Evolutionary conservation across 2,329 filamentous ascomycete species (phyloP).

Genomic region (Colletotrichum theobromicola): DNA sequence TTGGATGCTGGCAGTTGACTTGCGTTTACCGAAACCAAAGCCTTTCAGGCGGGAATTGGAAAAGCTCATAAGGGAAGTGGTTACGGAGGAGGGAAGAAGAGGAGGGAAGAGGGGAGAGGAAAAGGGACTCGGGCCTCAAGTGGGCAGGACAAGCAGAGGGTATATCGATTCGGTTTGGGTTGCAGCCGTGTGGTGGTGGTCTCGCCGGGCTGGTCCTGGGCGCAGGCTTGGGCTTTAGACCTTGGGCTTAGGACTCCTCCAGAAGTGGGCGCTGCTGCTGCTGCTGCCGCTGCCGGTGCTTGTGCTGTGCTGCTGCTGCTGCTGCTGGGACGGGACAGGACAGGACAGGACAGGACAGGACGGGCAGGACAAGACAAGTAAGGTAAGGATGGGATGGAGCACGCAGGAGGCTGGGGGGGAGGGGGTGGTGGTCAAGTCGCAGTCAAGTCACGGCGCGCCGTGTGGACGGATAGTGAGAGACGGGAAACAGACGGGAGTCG

Average conservation of each 20-base stretch:
- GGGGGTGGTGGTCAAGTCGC: background rate
- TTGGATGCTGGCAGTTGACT: slow-evolving; percentile 68
- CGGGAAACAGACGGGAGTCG: background rate
- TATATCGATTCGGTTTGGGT: slow-evolving; percentile 17
- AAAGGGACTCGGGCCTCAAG: slow-evolving; percentile 17
- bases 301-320: background rate
- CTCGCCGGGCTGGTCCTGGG: slow-evolving; percentile 5
- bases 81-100: slow-evolving; percentile 8
- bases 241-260: background rate
- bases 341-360: background rate
- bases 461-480: background rate
- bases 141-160: slow-evolving; percentile 20
- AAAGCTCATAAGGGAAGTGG: slow-evolving; percentile 69
- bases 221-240: background rate
- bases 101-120: slow-evolving; percentile 12
- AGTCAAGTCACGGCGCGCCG: background rate
- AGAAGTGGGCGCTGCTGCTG: background rate
- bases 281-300: background rate
- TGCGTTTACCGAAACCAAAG: slow-evolving; percentile 83
- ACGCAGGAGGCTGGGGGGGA: background rate
- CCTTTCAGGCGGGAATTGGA: slow-evolving; percentile 81
- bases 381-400: background rate
- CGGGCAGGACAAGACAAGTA: background rate
- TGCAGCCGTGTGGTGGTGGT: slow-evolving; percentile 9
- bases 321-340: background rate